Conservation (phyloP, 257 asterid genomes). For the Gynochthodes officinalis region DNA sequence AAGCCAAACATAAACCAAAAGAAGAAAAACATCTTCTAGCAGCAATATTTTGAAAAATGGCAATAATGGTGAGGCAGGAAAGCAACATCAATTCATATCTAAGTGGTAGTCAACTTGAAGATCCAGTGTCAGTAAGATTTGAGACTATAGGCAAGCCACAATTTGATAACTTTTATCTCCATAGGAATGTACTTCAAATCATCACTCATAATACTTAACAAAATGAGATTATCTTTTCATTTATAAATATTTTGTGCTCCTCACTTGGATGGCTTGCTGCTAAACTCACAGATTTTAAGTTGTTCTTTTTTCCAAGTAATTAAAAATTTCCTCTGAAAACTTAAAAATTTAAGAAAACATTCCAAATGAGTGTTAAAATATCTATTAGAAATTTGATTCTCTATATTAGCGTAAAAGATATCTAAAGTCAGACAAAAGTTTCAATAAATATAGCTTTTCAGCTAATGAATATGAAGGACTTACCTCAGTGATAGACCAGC, state of each 20-base stretch:
- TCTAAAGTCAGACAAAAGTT: neutral
- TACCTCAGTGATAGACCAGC: slow-evolving; percentile 89
- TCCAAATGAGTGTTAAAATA: too few species aligned
- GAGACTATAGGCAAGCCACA: neutral
- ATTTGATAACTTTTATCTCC: neutral
- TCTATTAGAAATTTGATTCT: neutral
- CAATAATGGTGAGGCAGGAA: neutral
- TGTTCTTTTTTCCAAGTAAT: neutral
- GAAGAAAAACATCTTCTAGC: neutral
- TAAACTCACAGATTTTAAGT: neutral
- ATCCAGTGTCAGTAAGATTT: neutral
- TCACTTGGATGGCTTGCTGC: neutral
- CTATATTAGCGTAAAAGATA: neutral
- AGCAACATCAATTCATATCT: neutral
- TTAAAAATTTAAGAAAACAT: neutral
- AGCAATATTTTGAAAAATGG: neutral
- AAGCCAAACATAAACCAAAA: neutral
- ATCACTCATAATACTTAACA: too few species aligned
- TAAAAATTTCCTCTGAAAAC: neutral
- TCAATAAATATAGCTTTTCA: neutral
- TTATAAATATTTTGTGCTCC: too few species aligned
- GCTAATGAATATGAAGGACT: slow-evolving; percentile 16
- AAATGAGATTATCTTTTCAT: too few species aligned
- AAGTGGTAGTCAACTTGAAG: neutral
- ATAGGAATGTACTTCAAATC: neutral